These are phyloP conservation scores for Annulohypoxylon maeteangense DNA, from an alignment of 495 filamentous ascomycete genomes.

Conservation along the genomic window DNA sequence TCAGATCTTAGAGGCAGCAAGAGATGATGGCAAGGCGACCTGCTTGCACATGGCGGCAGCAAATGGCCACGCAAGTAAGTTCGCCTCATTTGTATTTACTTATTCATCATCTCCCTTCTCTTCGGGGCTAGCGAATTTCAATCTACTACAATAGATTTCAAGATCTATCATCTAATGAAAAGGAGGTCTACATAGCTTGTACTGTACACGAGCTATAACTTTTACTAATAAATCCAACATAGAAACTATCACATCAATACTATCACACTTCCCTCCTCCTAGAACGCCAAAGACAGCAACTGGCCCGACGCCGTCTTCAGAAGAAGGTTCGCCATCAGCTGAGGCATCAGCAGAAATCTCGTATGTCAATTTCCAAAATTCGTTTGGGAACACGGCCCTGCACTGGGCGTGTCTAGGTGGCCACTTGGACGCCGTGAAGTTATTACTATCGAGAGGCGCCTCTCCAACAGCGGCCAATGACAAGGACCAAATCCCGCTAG, in stretches of 20 bases:
- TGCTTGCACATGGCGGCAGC: constrained; percentile 89
- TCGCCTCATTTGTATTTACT: background rate
- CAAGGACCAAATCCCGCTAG: constrained; percentile 85
- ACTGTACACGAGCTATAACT: too few relatives aligned
- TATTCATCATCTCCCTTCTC: background rate
- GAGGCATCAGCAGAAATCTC: constrained; percentile 47
- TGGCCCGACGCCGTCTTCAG: constrained; percentile 62
- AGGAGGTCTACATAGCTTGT: background rate
- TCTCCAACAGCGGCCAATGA: constrained; percentile 79
- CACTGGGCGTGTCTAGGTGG: constrained; percentile 95
- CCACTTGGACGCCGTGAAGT: constrained; percentile 80
- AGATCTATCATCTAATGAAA: background rate
- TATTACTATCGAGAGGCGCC: constrained; percentile 74
- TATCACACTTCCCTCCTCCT: constrained; percentile 51
- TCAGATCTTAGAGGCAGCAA: constrained; percentile 70
- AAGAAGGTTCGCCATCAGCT: constrained; percentile 47
- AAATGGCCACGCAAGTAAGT: constrained; percentile 83
- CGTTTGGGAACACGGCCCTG: constrained; percentile 85
- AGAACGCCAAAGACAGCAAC: constrained; percentile 49
- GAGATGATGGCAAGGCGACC: constrained; percentile 77
- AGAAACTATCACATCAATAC: constrained; percentile 56
- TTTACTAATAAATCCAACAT: constrained; percentile 1
- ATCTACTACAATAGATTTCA: background rate
- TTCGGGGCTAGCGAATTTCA: too few relatives aligned
- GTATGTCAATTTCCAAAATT: constrained; percentile 75